These are phyloP conservation scores for Globisporangium okanoganense DNA, from an alignment of 352 stramenopile genomes.

Conservation along the genomic window DNA sequence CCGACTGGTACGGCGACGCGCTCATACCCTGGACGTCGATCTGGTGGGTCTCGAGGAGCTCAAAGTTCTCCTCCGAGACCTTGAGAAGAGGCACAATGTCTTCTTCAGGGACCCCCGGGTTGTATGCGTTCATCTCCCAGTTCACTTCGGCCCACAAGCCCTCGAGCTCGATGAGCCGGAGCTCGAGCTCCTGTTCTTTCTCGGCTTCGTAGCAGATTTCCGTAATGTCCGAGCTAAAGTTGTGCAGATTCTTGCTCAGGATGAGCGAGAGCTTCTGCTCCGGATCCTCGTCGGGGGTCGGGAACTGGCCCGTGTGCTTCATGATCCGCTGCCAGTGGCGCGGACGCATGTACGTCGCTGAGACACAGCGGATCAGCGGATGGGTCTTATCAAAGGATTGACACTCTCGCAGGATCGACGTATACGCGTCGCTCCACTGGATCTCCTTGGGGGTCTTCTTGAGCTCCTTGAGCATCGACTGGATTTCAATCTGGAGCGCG, in stretches of 20 bases:
- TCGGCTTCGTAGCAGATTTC: conserved; percentile 96
- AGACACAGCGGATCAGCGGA: conserved; percentile 71
- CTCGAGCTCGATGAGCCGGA: conserved; percentile 88
- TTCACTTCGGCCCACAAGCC: conserved; percentile 91
- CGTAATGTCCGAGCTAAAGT: conserved; percentile 93
- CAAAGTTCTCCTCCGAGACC: conserved; percentile 95
- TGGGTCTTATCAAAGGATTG: conserved; percentile 86
- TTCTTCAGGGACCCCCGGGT: conserved; percentile 55
- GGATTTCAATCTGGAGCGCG: conserved; percentile 92
- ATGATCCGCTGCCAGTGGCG: conserved; percentile 94
- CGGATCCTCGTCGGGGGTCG: conserved; percentile 91
- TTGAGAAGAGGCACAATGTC: conserved; percentile 89
- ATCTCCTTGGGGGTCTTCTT: conserved; percentile 93
- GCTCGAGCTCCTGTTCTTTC: conserved; percentile 96
- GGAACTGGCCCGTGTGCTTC: conserved; percentile 87
- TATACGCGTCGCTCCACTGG: conserved; percentile 91
- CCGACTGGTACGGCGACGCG: conserved; percentile 91
- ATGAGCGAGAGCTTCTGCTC: conserved; percentile 89
- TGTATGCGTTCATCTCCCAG: conserved; percentile 93
- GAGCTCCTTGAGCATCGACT: conserved; percentile 92
- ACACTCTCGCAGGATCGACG: conserved; percentile 72
- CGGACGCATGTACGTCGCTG: conserved; percentile 88
- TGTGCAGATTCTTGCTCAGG: conserved; percentile 91
- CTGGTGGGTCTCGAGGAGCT: conserved; percentile 96
- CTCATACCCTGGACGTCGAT: conserved; percentile 96